These are phyloP conservation scores for Spathaspora sp. DNA, from an alignment of 1,139 yeast genomes.

Conservation along the genomic window DNA sequence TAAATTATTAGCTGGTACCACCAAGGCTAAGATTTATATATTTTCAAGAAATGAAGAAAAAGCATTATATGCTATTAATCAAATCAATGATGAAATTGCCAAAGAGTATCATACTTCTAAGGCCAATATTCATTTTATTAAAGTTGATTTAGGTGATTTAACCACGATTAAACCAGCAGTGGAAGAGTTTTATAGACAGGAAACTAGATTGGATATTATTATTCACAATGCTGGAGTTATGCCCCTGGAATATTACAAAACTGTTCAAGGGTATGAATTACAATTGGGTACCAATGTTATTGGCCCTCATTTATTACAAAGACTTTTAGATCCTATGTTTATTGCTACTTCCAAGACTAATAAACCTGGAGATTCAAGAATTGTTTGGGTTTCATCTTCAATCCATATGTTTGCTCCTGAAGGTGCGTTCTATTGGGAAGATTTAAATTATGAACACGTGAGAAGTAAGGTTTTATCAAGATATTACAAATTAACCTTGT, in stretches of 20 bases:
- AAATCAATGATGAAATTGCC: conserved; percentile 8
- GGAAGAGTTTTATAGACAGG: conserved; percentile 20
- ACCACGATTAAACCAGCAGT: conserved; percentile 40
- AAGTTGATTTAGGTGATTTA: conserved; percentile 45
- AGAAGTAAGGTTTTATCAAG: not conserved
- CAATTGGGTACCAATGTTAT: conserved; percentile 51
- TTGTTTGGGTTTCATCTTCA: conserved; percentile 46
- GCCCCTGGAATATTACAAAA: conserved; percentile 30
- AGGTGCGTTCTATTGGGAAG: conserved; percentile 41
- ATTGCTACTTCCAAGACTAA: conserved; percentile 23
- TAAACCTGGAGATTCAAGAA: conserved; percentile 22
- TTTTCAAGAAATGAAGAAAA: conserved; percentile 16
- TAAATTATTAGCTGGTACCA: conserved; percentile 28
- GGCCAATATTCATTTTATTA: conserved; percentile 17
- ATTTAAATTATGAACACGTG: conserved; percentile 21
- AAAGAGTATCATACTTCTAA: conserved; percentile 7
- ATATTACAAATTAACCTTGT: conserved; percentile 12
- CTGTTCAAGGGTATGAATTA: conserved; percentile 28
- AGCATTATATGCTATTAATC: conserved; percentile 14
- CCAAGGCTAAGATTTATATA: conserved; percentile 30
- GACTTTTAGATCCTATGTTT: conserved; percentile 40
- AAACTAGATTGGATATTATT: conserved; percentile 35
- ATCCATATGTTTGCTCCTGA: conserved; percentile 36
- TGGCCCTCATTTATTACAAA: conserved; percentile 48
- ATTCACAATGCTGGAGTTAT: conserved; percentile 52